phyloP scores from a whole-genome alignment of 2,329 filamentous ascomycete genomes.

The Penicillium sp. region DNA sequence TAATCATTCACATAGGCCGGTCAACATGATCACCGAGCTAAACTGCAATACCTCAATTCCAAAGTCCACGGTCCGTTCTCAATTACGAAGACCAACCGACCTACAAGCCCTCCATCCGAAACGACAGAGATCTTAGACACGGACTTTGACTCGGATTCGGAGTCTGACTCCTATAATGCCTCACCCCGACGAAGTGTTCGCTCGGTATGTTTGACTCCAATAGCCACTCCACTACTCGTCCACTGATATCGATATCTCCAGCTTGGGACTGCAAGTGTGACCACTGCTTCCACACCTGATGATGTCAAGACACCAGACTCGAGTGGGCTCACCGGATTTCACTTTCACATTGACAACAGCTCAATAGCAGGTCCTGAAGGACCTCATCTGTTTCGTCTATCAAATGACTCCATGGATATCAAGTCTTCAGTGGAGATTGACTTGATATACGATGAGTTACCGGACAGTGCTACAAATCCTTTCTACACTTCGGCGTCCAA shows the following conservation, averaged over 20 bases:
- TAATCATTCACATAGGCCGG: too few species aligned
- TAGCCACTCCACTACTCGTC: too few species aligned
- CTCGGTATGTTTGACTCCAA: constrained; percentile 5
- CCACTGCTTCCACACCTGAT: constrained; percentile 78
- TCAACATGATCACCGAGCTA: too few species aligned
- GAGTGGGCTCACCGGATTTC: constrained; percentile 48
- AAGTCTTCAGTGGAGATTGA: constrained; percentile 16
- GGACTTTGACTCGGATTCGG: too few species aligned
- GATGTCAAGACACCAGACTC: constrained; percentile 47
- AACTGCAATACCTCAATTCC: too few species aligned
- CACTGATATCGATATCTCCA: too few species aligned
- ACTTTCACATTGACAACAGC: constrained; percentile 50
- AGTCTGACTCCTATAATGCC: too few species aligned
- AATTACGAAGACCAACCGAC: too few species aligned
- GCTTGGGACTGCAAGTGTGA: constrained; percentile 59
- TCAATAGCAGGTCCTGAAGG: constrained; percentile 71
- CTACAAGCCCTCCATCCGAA: neutral
- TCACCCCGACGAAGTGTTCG: constrained; percentile 8
- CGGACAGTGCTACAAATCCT: neutral
- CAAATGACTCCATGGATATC: constrained; percentile 15
- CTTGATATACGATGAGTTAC: constrained; percentile 12
- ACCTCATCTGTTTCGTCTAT: constrained; percentile 76
- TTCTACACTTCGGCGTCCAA: too few species aligned
- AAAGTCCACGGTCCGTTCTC: too few species aligned
- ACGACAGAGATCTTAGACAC: too few species aligned